These are phyloP conservation scores for Malus asiatica DNA, from an alignment of 306 rosid genomes.

Conservation along the genomic window DNA sequence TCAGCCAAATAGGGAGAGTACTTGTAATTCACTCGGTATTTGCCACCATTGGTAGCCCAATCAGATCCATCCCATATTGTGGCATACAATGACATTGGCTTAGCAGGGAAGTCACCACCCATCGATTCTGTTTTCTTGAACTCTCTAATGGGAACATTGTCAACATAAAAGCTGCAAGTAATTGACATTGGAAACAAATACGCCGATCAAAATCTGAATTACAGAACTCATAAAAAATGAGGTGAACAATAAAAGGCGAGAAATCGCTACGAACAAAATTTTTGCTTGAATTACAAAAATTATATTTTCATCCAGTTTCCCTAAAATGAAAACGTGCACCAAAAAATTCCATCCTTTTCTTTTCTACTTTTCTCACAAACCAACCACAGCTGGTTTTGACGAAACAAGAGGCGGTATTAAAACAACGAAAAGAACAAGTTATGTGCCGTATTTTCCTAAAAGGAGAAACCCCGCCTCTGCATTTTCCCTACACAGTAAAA, in stretches of 20 bases:
- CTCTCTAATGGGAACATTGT: conserved; percentile 82
- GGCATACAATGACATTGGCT: conserved; percentile 90
- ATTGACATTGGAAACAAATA: neutral
- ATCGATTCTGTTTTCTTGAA: conserved; percentile 57
- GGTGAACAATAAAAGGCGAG: neutral
- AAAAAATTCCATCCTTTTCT: neutral
- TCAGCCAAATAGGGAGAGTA: conserved; percentile 73
- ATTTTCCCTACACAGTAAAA: neutral
- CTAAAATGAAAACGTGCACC: neutral
- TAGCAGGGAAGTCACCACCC: conserved; percentile 92
- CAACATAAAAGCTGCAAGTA: conserved; percentile 78
- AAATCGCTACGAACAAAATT: neutral
- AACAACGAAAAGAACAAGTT: neutral
- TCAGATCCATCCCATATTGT: conserved; percentile 97
- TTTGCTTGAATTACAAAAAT: neutral
- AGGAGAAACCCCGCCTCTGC: conserved; percentile 6
- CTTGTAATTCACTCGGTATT: conserved; percentile 83
- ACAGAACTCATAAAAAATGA: neutral
- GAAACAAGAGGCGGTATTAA: conserved; percentile 33
- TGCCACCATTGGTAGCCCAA: conserved; percentile 98
- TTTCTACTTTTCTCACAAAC: neutral
- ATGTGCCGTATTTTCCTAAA: neutral
- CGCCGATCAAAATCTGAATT: neutral
- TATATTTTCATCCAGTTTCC: neutral
- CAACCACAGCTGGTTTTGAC: conserved; percentile 29